A percentile compares a stretch with the other conserved stretches of the same genome.
Evolutionary conservation across 306 rosid species (phyloP).

Genomic region (Lathyrus tuberosus): DNA sequence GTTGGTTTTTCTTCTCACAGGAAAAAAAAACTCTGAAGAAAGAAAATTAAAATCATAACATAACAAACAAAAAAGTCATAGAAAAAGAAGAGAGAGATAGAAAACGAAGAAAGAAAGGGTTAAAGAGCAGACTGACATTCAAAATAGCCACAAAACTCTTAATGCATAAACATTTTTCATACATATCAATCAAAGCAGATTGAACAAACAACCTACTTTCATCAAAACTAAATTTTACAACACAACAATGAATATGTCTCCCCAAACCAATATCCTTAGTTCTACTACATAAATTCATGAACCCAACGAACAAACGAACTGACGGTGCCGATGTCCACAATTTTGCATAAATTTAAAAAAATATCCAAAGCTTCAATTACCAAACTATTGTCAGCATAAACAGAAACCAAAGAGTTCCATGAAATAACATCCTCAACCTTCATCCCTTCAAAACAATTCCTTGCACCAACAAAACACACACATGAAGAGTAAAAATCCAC

Average conservation of each 20-base stretch:
- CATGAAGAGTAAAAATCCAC: slow-evolving; percentile 88
- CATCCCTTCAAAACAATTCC: slow-evolving; percentile 61
- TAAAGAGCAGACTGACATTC: too few species aligned
- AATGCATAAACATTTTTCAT: slow-evolving; percentile 73
- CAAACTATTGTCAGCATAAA: slow-evolving; percentile 49
- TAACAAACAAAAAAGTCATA: too few species aligned
- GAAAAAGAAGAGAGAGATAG: too few species aligned
- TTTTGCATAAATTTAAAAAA: slow-evolving; percentile 60
- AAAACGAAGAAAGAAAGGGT: too few species aligned
- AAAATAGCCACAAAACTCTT: slow-evolving; percentile 64
- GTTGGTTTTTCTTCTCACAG: too few species aligned
- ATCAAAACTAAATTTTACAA: slow-evolving; percentile 62
- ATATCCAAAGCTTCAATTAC: slow-evolving; percentile 51
- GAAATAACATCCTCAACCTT: slow-evolving; percentile 54
- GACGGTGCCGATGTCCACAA: slow-evolving; percentile 78
- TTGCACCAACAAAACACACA: slow-evolving; percentile 59
- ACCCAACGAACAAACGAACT: slow-evolving; percentile 58
- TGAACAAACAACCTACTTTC: too few species aligned
- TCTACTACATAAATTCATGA: slow-evolving; percentile 70
- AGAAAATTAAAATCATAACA: too few species aligned
- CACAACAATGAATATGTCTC: slow-evolving; percentile 70
- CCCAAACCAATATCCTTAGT: slow-evolving; percentile 52
- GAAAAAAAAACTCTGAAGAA: too few species aligned
- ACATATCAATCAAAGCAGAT: slow-evolving; percentile 83
- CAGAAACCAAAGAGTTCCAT: slow-evolving; percentile 71